These are phyloP conservation scores for Trichosporon ovoides DNA, from an alignment of 1,284 basidiomycete species.

Conservation along the genomic window DNA sequence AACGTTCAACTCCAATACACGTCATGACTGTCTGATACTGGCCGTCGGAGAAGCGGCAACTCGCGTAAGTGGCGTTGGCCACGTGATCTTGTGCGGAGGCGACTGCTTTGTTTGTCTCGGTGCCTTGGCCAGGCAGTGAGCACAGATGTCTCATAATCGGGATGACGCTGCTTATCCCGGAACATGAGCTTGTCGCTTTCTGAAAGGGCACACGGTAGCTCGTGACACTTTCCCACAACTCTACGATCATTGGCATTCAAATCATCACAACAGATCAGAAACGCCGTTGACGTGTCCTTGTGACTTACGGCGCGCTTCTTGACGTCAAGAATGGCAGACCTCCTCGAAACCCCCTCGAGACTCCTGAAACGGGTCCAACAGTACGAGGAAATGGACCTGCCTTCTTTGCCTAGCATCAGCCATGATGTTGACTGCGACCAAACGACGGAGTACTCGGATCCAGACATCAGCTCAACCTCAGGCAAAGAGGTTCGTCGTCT, in stretches of 20 bases:
- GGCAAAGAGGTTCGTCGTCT: neutral
- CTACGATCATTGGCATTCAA: too few species aligned
- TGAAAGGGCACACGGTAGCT: too few species aligned
- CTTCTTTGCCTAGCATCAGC: slow-evolving; percentile 42
- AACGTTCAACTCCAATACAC: too few species aligned
- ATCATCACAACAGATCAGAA: too few species aligned
- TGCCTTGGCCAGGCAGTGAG: too few species aligned
- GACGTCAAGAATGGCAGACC: slow-evolving; percentile 25
- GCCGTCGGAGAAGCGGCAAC: neutral
- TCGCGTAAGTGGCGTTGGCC: neutral
- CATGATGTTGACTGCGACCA: slow-evolving; percentile 31
- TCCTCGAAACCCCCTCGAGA: slow-evolving; percentile 36
- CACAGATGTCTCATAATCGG: too few species aligned
- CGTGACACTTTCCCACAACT: too few species aligned
- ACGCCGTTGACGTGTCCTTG: too few species aligned
- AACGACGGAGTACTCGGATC: neutral
- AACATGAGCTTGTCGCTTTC: too few species aligned
- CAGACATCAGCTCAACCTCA: neutral
- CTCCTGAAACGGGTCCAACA: slow-evolving; percentile 38
- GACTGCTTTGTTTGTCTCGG: slow-evolving; percentile 1
- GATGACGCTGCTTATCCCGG: too few species aligned
- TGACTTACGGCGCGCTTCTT: too few species aligned
- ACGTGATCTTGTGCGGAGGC: neutral
- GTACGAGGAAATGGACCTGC: slow-evolving; percentile 43
- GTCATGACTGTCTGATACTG: too few species aligned